Base-by-base conservation (phyloP, 2,329 filamentous ascomycete species). In the Epichloe brachyelytri region DNA sequence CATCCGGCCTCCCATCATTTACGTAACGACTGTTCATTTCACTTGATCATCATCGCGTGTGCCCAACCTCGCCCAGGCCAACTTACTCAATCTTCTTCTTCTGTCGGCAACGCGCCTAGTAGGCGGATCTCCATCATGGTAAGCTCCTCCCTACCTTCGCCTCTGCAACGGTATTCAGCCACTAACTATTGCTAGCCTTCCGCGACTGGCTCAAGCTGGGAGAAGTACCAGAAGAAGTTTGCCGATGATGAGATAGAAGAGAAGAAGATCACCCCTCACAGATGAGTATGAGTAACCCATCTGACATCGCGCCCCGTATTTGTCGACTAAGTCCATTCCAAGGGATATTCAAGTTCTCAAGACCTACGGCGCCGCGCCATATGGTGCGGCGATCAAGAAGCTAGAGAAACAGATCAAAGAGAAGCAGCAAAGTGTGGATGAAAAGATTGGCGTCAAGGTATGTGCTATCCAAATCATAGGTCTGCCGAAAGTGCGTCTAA, bases 381-480 rank as follows among this genome's bases (percentile, higher is more conserved):
- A 98, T 65, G 91, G 88, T 59, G 85, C 88, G 46, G 85, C 88
- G 54, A 76, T 98, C 65, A 96, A 95, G 80, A 94, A 93, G 74
- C 85, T 98, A 56, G 93, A 98, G 73, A 95, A 97, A 71, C 87
- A 96, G 73, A 97, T 98, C 77, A 98, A 97, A 71, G 93, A 98
- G 69, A 95, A 95, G 71, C 93, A 98, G 72, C 86, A 88, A 63
- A 95, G 89, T 56, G 91, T 98, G 55, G 95, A 98, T 61, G 93
- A 98, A 74, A 98, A 98, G 80, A 97, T 98, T 61, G 93, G 83
- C 51, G 83, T 88, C 62, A 88, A 88, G 76, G 80, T 83, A 74
- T 44, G 52, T 37, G 50, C 38, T 17, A 30, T 46, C 43, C 15
- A 26, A 14, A 22, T 20, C 14, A 40, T 34, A 30, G 41, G 36